phyloP scores from a whole-genome alignment of 2,329 filamentous ascomycete genomes.

The Alternaria atra region DNA sequence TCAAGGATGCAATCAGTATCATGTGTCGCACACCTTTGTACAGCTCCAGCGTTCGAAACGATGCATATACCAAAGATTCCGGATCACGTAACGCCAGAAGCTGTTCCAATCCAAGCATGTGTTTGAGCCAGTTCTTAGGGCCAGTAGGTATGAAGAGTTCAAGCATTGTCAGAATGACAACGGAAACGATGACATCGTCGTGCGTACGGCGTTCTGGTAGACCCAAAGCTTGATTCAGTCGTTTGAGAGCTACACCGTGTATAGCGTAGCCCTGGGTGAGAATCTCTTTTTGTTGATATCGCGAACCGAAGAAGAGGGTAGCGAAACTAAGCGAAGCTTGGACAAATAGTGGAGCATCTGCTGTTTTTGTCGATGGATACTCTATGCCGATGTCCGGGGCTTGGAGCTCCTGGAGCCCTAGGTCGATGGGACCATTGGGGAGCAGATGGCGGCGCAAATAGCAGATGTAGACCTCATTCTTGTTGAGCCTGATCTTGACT shows the following conservation, averaged over 20 bases:
- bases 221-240: slow-evolving; percentile 36
- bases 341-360: slow-evolving; percentile 22
- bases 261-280: slow-evolving; percentile 29
- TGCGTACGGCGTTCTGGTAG: slow-evolving; percentile 27
- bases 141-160: slow-evolving; percentile 39
- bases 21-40: slow-evolving; percentile 36
- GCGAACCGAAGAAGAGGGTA: slow-evolving; percentile 36
- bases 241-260: slow-evolving; percentile 35
- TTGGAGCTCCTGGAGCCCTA: slow-evolving; percentile 27
- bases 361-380: neutral
- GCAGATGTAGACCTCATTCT: slow-evolving; percentile 39
- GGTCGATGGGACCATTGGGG: slow-evolving; percentile 34
- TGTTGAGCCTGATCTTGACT: slow-evolving; percentile 15
- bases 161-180: slow-evolving; percentile 37
- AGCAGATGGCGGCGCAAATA: slow-evolving; percentile 30
- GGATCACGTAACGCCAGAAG: slow-evolving; percentile 37
- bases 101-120: slow-evolving; percentile 40
- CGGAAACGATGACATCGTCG: slow-evolving; percentile 39
- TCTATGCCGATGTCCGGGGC: slow-evolving; percentile 22
- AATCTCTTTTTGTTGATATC: slow-evolving; percentile 28
- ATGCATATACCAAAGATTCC: slow-evolving; percentile 7
- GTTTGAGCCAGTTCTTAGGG: slow-evolving; percentile 33
- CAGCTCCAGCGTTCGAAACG: slow-evolving; percentile 24
- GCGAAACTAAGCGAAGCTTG: slow-evolving; percentile 37
- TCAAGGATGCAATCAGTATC: slow-evolving; percentile 34